Conservation (phyloP, 2,329 filamentous ascomycete species). For the Phialophora tarda region DNA sequence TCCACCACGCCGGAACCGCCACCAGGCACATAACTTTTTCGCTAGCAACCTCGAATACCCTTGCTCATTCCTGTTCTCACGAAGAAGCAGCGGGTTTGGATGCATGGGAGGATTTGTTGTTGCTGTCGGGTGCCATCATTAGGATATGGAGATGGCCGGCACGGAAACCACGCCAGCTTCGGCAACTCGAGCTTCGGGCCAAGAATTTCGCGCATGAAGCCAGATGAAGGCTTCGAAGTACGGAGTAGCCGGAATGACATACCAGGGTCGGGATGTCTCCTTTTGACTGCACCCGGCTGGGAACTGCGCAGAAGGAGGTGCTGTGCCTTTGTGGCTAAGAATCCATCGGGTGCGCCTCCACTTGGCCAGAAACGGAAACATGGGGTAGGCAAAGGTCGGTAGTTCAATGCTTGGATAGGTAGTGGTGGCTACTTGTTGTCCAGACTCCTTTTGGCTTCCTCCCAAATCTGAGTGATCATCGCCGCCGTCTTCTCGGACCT, state of each 20-base stretch:
- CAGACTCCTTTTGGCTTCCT: slow-evolving; percentile 22
- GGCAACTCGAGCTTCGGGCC: background rate
- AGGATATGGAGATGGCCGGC: background rate
- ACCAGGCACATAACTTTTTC: background rate
- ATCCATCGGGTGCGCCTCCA: background rate
- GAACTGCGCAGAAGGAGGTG: background rate
- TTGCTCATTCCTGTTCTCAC: background rate
- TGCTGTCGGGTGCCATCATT: background rate
- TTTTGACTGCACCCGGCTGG: background rate
- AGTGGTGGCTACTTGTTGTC: slow-evolving; percentile 4
- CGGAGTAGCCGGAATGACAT: background rate
- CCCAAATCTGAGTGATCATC: slow-evolving; percentile 29
- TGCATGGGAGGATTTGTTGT: background rate
- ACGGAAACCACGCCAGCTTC: background rate
- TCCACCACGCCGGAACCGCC: background rate
- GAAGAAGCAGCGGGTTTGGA: background rate
- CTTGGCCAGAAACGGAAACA: slow-evolving; percentile 1
- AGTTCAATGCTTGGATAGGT: background rate
- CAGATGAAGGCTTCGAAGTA: background rate
- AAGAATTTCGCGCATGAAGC: background rate
- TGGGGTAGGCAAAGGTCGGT: background rate
- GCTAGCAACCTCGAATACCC: background rate
- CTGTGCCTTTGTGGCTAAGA: background rate
- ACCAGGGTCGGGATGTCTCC: background rate
- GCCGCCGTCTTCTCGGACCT: slow-evolving; percentile 27